These are phyloP conservation scores for Xylaria arbuscula DNA, from an alignment of 2,329 filamentous ascomycete species.

Conservation along the genomic window DNA sequence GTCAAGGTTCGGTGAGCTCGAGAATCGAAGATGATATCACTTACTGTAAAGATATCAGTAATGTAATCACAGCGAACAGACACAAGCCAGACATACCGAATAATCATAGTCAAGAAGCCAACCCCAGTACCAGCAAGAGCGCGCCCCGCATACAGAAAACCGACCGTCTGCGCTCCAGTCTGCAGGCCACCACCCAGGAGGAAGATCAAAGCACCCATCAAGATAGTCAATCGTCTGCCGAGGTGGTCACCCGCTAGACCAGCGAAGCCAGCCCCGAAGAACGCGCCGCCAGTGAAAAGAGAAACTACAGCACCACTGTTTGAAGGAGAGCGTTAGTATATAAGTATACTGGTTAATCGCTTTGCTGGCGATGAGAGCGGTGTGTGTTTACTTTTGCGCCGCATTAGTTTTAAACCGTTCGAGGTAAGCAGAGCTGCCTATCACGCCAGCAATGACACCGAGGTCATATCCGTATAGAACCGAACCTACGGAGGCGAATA, in stretches of 20 bases:
- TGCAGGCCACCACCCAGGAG: slow-evolving; percentile 78
- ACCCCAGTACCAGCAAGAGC: slow-evolving; percentile 74
- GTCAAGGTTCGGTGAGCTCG: neutral
- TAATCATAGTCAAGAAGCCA: slow-evolving; percentile 56
- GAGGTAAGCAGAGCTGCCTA: slow-evolving; percentile 60
- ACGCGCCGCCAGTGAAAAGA: slow-evolving; percentile 78
- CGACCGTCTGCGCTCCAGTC: slow-evolving; percentile 69
- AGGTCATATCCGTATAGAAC: slow-evolving; percentile 67
- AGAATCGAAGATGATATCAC: neutral
- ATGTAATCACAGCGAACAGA: neutral
- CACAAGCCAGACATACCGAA: slow-evolving; percentile 49
- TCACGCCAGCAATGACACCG: slow-evolving; percentile 63
- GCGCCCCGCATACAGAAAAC: slow-evolving; percentile 76
- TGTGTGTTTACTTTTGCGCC: slow-evolving; percentile 52
- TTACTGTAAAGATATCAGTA: slow-evolving; percentile 30
- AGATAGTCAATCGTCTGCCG: slow-evolving; percentile 74
- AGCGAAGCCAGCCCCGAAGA: slow-evolving; percentile 69
- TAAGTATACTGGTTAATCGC: neutral
- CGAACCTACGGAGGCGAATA: slow-evolving; percentile 67
- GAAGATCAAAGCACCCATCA: slow-evolving; percentile 77
- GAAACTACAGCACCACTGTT: slow-evolving; percentile 78
- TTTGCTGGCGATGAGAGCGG: neutral
- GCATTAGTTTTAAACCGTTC: slow-evolving; percentile 54
- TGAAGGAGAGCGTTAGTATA: slow-evolving; percentile 13
- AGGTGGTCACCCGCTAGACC: slow-evolving; percentile 68